A percentile compares a stretch with the other conserved stretches of the same genome.
Conservation (phyloP, 2,329 filamentous ascomycete genomes). For the Aspergillus hortae region DNA sequence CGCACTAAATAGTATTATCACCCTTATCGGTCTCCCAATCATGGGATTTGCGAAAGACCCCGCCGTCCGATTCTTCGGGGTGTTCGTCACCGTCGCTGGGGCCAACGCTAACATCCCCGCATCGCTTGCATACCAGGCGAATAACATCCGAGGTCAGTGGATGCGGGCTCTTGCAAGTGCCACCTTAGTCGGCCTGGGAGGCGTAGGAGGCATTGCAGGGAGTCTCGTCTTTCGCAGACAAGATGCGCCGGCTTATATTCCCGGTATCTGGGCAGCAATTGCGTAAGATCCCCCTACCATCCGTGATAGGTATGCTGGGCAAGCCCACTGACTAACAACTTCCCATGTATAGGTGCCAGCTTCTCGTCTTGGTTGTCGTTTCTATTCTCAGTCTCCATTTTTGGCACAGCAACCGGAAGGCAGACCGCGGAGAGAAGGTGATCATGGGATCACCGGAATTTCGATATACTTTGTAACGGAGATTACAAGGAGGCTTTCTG, state of each 20-base stretch:
- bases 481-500: background rate
- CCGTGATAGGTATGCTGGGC: too few relatives aligned
- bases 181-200: conserved; percentile 48
- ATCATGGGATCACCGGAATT: background rate
- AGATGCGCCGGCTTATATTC: conserved; percentile 33
- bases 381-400: background rate
- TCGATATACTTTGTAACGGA: background rate
- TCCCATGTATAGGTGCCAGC: background rate
- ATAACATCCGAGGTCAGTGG: conserved; percentile 86
- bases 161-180: conserved; percentile 78
- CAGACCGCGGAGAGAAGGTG: background rate
- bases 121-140: conserved; percentile 75
- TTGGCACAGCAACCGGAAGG: background rate
- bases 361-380: background rate
- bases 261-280: conserved; percentile 26
- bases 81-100: conserved; percentile 70
- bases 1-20: conserved; percentile 61
- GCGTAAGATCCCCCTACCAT: background rate
- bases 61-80: conserved; percentile 65
- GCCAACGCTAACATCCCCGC: conserved; percentile 62
- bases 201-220: conserved; percentile 75
- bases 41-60: conserved; percentile 62
- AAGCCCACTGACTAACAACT: background rate
- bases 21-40: conserved; percentile 65
- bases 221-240: conserved; percentile 63